Conservation (phyloP, 2,329 filamentous ascomycete genomes). For the Aspergillus oerlinghausenensis region DNA sequence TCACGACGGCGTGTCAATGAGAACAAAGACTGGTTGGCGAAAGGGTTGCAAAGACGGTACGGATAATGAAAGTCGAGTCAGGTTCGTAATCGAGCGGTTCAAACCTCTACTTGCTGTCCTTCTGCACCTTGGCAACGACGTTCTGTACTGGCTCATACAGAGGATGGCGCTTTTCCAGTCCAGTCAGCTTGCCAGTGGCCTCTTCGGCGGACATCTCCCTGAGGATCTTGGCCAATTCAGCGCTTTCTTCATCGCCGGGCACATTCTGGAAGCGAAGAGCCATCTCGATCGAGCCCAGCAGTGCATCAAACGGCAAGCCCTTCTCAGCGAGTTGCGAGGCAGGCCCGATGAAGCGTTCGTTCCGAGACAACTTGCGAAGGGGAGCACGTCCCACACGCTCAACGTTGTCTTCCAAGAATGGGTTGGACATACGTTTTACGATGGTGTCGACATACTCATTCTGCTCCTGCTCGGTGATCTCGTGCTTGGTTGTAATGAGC, state of each 20-base stretch:
- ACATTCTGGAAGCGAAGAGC: slow-evolving; percentile 94
- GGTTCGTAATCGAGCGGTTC: background rate
- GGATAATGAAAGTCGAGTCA: background rate
- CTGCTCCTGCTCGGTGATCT: slow-evolving; percentile 70
- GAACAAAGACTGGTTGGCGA: slow-evolving; percentile 10
- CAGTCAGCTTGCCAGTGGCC: slow-evolving; percentile 75
- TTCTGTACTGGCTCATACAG: slow-evolving; percentile 71
- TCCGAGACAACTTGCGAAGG: slow-evolving; percentile 85
- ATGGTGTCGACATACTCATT: slow-evolving; percentile 87
- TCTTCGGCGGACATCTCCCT: slow-evolving; percentile 66
- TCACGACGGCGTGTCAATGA: background rate
- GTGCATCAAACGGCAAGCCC: slow-evolving; percentile 65
- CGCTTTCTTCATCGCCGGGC: slow-evolving; percentile 83
- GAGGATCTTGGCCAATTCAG: slow-evolving; percentile 80
- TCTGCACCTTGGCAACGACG: slow-evolving; percentile 78
- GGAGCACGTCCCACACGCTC: slow-evolving; percentile 94
- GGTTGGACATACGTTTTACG: slow-evolving; percentile 88
- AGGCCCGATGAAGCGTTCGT: slow-evolving; percentile 93
- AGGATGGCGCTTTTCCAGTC: slow-evolving; percentile 70
- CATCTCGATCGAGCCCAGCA: slow-evolving; percentile 84
- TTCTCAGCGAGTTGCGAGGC: slow-evolving; percentile 83
- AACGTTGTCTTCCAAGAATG: slow-evolving; percentile 83
- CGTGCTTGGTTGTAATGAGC: slow-evolving; percentile 83
- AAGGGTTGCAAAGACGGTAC: background rate
- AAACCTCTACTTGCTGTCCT: slow-evolving; percentile 35